A percentile compares a stretch with the other conserved stretches of the same genome.
phyloP scores from a whole-genome alignment of 768 basidiomycete genomes.

The Boletus edulis region DNA sequence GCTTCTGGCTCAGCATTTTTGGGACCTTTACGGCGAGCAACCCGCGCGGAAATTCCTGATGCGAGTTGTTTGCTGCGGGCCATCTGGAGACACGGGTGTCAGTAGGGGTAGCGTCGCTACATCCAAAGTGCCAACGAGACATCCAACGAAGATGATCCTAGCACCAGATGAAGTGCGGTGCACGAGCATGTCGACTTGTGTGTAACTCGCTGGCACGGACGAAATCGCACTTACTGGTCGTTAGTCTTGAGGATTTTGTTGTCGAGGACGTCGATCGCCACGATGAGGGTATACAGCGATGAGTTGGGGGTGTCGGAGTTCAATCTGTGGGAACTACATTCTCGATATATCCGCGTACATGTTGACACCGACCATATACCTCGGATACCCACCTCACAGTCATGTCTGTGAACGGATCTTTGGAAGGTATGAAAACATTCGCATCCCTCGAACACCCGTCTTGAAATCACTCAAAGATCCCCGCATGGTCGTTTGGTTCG shows the following conservation, averaged over 20 bases:
- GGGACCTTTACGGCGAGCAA: slow-evolving; percentile 75
- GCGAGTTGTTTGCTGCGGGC: slow-evolving; percentile 84
- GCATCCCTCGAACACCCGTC: neutral
- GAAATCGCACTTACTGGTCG: slow-evolving; percentile 38
- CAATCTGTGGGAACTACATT: slow-evolving; percentile 20
- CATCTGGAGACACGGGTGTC: slow-evolving; percentile 51
- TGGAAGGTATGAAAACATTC: slow-evolving; percentile 23
- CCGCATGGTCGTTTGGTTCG: slow-evolving; percentile 69
- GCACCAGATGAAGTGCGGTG: neutral
- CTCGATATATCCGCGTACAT: slow-evolving; percentile 13
- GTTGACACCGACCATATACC: slow-evolving; percentile 3
- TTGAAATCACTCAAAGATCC: slow-evolving; percentile 40
- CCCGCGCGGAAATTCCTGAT: slow-evolving; percentile 77
- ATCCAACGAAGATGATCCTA: slow-evolving; percentile 32
- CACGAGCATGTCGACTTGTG: neutral
- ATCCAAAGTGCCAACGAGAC: slow-evolving; percentile 33
- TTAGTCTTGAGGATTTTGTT: slow-evolving; percentile 42
- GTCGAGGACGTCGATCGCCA: slow-evolving; percentile 29
- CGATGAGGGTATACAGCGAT: slow-evolving; percentile 13
- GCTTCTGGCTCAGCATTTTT: slow-evolving; percentile 73
- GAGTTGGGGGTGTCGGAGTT: slow-evolving; percentile 23
- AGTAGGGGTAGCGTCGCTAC: slow-evolving; percentile 20
- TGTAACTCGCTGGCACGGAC: slow-evolving; percentile 9
- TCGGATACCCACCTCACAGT: slow-evolving; percentile 23
- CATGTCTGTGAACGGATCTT: slow-evolving; percentile 20